These are phyloP conservation scores for Aegle marmelos DNA, from an alignment of 345 rosid genomes.

Conservation along the genomic window DNA sequence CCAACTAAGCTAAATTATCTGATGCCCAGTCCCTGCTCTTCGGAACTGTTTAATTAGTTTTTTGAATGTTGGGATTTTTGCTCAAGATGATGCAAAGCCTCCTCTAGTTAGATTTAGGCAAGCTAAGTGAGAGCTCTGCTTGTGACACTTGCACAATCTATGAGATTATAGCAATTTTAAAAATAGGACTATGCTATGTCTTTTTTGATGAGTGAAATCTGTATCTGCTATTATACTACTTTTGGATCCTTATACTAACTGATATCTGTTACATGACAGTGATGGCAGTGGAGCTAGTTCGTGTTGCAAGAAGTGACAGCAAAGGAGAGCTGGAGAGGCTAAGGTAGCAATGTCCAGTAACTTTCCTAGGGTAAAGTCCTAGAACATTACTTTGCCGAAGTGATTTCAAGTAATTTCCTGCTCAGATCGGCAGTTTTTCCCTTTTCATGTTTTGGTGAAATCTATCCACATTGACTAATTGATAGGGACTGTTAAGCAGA, in stretches of 20 bases:
- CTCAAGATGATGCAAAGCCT: background rate
- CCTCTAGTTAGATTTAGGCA: background rate
- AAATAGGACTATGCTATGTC: background rate
- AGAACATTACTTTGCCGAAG: background rate
- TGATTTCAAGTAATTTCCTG: background rate
- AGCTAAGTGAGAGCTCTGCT: background rate
- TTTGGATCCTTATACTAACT: background rate
- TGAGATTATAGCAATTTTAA: background rate
- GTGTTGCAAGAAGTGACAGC: slow-evolving; percentile 66
- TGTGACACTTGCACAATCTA: background rate
- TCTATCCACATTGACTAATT: background rate
- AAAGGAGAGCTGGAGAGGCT: slow-evolving; percentile 78
- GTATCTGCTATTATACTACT: background rate
- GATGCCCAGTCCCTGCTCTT: background rate
- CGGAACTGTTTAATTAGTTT: background rate
- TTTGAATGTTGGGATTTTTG: background rate
- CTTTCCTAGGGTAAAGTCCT: background rate
- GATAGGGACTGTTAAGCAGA: background rate
- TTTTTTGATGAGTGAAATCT: background rate
- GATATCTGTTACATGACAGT: slow-evolving; percentile 39
- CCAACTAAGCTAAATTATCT: background rate
- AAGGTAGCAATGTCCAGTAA: slow-evolving; percentile 39
- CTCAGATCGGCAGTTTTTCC: background rate
- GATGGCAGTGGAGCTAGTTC: slow-evolving; percentile 96
- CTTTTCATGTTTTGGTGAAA: background rate